Evolutionary conservation across 2,329 filamentous ascomycete genomes (phyloP).

Genomic region (Colletotrichum gloeosporioides): DNA sequence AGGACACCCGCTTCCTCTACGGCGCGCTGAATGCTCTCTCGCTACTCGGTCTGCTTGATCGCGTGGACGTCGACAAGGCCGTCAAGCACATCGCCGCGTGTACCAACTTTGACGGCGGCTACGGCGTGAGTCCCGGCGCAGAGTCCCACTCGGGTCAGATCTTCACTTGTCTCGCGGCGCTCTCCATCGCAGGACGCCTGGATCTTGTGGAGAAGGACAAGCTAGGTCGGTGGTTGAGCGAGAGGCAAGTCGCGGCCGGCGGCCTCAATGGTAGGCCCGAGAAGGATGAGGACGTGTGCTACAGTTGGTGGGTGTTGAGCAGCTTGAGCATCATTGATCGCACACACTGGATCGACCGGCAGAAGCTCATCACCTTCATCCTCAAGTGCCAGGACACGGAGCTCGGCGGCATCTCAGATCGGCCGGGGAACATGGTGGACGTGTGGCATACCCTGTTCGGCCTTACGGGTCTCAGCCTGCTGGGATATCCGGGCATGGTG

Average conservation of each 20-base stretch:
- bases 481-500: constrained; percentile 77
- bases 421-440: constrained; percentile 94
- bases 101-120: constrained; percentile 93
- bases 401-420: constrained; percentile 84
- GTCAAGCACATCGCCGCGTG: constrained; percentile 82
- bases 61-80: constrained; percentile 81
- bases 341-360: constrained; percentile 90
- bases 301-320: constrained; percentile 98
- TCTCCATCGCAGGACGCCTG: constrained; percentile 82
- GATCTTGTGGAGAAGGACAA: constrained; percentile 85
- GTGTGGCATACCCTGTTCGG: constrained; percentile 96
- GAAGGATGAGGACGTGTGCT: constrained; percentile 96
- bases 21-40: constrained; percentile 89
- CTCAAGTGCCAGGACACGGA: constrained; percentile 87
- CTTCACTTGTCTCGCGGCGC: constrained; percentile 88
- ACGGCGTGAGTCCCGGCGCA: constrained; percentile 86
- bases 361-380: constrained; percentile 82
- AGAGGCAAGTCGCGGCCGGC: constrained; percentile 85
- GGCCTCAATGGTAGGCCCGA: constrained; percentile 94
- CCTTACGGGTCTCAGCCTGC: constrained; percentile 83
- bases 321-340: constrained; percentile 88
- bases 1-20: constrained; percentile 94
- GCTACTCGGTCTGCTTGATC: constrained; percentile 73
- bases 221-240: constrained; percentile 88
- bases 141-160: constrained; percentile 97